Base-by-base conservation (phyloP, 768 basidiomycete species). In the Boletus barrowsii region DNA sequence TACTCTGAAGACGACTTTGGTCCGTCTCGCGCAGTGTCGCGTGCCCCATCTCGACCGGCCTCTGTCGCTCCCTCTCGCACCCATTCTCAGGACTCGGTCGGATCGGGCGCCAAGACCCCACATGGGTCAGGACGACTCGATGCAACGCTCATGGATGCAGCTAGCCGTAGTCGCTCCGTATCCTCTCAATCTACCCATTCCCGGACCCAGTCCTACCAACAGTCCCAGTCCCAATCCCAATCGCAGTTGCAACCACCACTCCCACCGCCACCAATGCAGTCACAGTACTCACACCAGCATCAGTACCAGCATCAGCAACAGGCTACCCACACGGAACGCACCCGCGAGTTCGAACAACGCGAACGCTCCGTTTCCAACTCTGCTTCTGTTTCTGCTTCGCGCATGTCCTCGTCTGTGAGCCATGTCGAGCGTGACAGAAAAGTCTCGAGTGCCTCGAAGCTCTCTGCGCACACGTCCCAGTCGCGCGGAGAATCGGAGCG, bases 1-100 rank as follows among this genome's bases (percentile, higher is more conserved):
- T 82, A 78, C 53, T 82, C 83, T 0, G 87, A 88, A 66, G 88
- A 89, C 53, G 86, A 88, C 53, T 69, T 66, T 52, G 68, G 66
- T 5, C 62, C 68, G 8, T 71, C 69, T 55, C 56, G 63, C 51
- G 18, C 71, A 11, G 57, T 67, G 54, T 73, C 68, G 51, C 68
- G 69, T 9, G 67, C 66, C 5, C 73, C 77, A 0, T 73, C 78
- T 43, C 74, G 74, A 39, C 73, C 76, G 9, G 72, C 77, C 2
- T 75, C 79, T 52, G 75, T 78, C 40, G 74, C 82, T 4, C 69
- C 74, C 11, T 87, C 86, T 10, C 76, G 82, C 9, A 73, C 80
- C 4, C 79, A 77, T 18, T 84, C 84, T 29, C 80, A 77, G 32
- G 79, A 75, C 55, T 68, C 72, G 24, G 2, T 63, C n/a, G 62